A percentile compares a stretch with the other conserved stretches of the same genome.
These are phyloP conservation scores for Potentilla sterilis DNA, from an alignment of 306 rosid genomes.

Conservation along the genomic window DNA sequence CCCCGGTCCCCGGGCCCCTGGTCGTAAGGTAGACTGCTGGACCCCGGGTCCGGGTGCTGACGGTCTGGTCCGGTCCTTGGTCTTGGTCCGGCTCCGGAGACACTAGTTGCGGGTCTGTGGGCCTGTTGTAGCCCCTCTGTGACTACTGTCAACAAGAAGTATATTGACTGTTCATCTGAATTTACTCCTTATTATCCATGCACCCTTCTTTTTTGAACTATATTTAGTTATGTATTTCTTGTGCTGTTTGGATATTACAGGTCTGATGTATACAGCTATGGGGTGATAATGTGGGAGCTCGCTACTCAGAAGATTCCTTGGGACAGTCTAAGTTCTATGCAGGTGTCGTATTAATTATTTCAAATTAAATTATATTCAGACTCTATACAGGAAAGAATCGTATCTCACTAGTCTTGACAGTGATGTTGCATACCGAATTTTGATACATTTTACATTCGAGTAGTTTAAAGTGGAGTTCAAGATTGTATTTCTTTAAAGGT, in stretches of 20 bases:
- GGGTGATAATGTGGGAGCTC: slow-evolving; percentile 96
- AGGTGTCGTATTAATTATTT: slow-evolving; percentile 52
- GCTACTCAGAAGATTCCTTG: slow-evolving; percentile 97
- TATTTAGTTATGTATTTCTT: slow-evolving; percentile 37
- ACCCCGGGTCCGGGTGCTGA: too few relatives aligned
- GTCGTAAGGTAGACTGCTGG: too few relatives aligned
- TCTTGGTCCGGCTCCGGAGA: too few relatives aligned
- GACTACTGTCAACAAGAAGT: slow-evolving; percentile 33
- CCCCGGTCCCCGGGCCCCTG: too few relatives aligned
- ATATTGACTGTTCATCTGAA: slow-evolving; percentile 28
- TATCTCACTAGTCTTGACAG: background rate
- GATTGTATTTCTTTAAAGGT: too few relatives aligned
- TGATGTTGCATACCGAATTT: too few relatives aligned
- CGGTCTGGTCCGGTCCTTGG: too few relatives aligned
- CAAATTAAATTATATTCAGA: slow-evolving; percentile 15
- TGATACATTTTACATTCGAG: too few relatives aligned
- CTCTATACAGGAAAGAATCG: background rate
- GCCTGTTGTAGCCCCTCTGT: too few relatives aligned
- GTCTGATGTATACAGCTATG: slow-evolving; percentile 93
- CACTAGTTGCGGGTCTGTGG: too few relatives aligned
- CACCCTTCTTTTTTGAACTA: slow-evolving; percentile 6
- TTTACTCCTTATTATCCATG: background rate
- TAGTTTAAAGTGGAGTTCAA: too few relatives aligned
- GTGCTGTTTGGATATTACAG: slow-evolving; percentile 30
- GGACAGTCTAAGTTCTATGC: slow-evolving; percentile 94